phyloP scores from a whole-genome alignment of 345 rosid genomes.

The Cardamine resedifolia region DNA sequence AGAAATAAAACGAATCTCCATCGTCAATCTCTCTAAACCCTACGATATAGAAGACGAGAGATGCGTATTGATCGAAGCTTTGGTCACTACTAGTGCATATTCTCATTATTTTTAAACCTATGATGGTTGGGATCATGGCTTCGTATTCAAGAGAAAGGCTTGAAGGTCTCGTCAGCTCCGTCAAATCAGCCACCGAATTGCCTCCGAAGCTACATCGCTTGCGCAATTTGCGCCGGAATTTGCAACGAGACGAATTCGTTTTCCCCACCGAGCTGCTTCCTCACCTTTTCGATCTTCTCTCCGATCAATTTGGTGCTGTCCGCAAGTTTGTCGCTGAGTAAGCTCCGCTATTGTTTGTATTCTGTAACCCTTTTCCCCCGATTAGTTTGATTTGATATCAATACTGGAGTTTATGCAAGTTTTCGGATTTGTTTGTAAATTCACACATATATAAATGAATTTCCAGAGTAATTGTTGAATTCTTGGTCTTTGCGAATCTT shows the following conservation, averaged over 20 bases:
- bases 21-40: slow-evolving; percentile 31
- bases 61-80: slow-evolving; percentile 28
- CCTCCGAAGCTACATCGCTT: slow-evolving; percentile 66
- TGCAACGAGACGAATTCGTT: slow-evolving; percentile 45
- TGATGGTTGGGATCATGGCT: slow-evolving; percentile 58
- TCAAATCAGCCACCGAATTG: slow-evolving; percentile 54
- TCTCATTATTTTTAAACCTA: background rate
- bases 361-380: background rate
- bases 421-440: background rate
- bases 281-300: slow-evolving; percentile 64
- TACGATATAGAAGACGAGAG: slow-evolving; percentile 18
- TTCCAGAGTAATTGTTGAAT: background rate
- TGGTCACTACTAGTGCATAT: background rate
- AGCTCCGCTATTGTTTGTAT: slow-evolving; percentile 33
- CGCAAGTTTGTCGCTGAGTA: slow-evolving; percentile 80
- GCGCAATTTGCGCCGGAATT: slow-evolving; percentile 53
- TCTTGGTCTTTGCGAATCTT: background rate
- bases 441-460: background rate
- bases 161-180: slow-evolving; percentile 52
- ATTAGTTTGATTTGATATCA: background rate
- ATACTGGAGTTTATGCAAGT: background rate
- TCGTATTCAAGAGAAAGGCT: slow-evolving; percentile 57
- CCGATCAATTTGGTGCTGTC: slow-evolving; percentile 65
- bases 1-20: slow-evolving; percentile 31
- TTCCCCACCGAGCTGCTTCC: slow-evolving; percentile 66